Percentiles rank a stretch among this genome's conserved stretches.
Conservation (phyloP, 805 yeast species). For the Candida tallmaniae region DNA sequence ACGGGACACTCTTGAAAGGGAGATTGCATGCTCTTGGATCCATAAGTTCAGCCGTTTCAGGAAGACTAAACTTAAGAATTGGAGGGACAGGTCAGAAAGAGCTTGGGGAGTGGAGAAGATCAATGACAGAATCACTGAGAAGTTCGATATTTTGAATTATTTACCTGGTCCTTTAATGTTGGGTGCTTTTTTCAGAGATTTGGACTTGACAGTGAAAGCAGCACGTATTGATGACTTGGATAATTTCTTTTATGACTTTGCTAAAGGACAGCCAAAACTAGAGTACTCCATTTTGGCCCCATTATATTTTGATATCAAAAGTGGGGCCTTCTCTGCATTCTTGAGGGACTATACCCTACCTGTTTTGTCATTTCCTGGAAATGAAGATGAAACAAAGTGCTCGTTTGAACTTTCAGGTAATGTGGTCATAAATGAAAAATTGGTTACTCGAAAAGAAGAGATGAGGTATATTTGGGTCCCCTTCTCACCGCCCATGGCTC, state of each 20-base stretch:
- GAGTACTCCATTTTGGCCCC: conserved; percentile 55
- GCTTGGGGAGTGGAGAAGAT: conserved; percentile 35
- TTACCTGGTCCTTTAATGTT: conserved; percentile 30
- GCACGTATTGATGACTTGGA: conserved; percentile 31
- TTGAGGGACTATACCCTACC: conserved; percentile 58
- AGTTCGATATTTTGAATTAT: conserved; percentile 32
- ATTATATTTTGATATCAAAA: conserved; percentile 40
- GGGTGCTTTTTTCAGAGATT: conserved; percentile 24
- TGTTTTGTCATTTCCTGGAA: conserved; percentile 44
- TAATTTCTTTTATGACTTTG: conserved; percentile 29
- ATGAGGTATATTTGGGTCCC: conserved; percentile 51
- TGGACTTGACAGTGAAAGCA: conserved; percentile 25
- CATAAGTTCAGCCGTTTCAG: conserved; percentile 25
- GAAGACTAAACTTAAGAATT: conserved; percentile 16
- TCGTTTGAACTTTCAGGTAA: conserved; percentile 37
- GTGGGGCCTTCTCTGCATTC: conserved; percentile 39
- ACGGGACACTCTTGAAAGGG: conserved; percentile 18
- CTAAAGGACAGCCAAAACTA: conserved; percentile 50
- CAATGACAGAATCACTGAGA: conserved; percentile 23
- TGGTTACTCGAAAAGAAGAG: conserved; percentile 39
- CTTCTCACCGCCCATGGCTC: conserved; percentile 49
- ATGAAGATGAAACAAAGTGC: conserved; percentile 18
- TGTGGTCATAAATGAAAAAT: conserved; percentile 54
- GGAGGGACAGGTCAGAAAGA: conserved; percentile 21
- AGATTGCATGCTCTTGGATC: conserved; percentile 33